phyloP scores from a whole-genome alignment of 75 land plant species.

The Adiantum capillusveneris region DNA sequence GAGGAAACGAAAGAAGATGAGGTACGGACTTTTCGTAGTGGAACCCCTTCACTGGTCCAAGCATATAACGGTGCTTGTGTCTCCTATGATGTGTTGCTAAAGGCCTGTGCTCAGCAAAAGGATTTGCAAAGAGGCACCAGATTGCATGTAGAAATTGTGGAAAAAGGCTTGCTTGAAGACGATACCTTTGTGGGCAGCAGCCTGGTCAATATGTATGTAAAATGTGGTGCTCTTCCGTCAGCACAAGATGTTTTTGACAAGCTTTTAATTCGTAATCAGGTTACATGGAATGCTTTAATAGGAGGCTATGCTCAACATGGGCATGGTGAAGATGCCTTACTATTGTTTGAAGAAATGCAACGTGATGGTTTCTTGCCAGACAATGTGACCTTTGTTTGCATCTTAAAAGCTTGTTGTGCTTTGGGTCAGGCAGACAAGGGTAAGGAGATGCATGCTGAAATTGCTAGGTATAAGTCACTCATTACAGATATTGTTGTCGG shows the following conservation, averaged over 20 bases:
- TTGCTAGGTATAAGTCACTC: neutral
- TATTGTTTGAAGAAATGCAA: slow-evolving; percentile 28
- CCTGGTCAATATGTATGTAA: slow-evolving; percentile 45
- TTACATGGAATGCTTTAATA: slow-evolving; percentile 55
- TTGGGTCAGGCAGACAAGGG: neutral
- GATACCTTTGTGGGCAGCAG: neutral
- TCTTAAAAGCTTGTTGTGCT: neutral
- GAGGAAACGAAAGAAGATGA: neutral
- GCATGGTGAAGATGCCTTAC: slow-evolving; percentile 17
- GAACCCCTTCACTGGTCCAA: too few relatives aligned
- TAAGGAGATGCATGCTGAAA: neutral
- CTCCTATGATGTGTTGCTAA: neutral
- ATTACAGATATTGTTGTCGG: neutral
- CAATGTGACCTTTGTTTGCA: neutral
- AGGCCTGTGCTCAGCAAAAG: neutral
- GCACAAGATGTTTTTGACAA: slow-evolving; percentile 43
- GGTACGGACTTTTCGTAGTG: neutral
- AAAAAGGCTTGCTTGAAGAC: neutral
- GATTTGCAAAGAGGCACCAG: neutral
- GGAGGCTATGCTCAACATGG: slow-evolving; percentile 24
- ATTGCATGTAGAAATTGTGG: neutral
- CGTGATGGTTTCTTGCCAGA: neutral
- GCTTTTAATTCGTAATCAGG: slow-evolving; percentile 38
- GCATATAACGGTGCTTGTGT: too few relatives aligned
- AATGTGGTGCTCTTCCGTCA: slow-evolving; percentile 23